Base-by-base conservation (phyloP, 139 green algal genomes). In the Auxenochlorella protothecoides region DNA sequence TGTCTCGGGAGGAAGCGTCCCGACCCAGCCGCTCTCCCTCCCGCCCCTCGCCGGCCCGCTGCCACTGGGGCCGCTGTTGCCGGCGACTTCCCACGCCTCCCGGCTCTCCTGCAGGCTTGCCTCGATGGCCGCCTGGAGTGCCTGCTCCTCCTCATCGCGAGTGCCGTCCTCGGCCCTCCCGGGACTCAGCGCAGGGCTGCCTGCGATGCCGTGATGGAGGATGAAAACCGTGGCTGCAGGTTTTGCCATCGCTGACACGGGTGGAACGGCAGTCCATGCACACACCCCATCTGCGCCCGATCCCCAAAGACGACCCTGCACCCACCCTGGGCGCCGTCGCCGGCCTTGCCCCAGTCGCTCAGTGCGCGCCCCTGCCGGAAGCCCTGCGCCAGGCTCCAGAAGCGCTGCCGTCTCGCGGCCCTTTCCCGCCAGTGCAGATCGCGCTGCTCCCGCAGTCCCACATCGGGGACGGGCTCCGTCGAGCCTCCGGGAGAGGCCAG, bases 321-420 rank as follows among this genome's bases (percentile, higher is more conserved):
- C 64, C 27, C 60, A 64, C 60, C 53, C 14, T 9, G 72, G 3
- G 53, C 52, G n/a, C 63, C 59, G 59, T 51, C 57, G 53, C 14
- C 68, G 11, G 15, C 56, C 59, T 65, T 63, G 13, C 80, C 84
- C 92, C 92, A 97, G 53, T 94, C 84, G 3, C 71, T 87, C 61
- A 97, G 84, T 76, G 93, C 95, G n/a, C 92, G 79, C 0, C 92
- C 92, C 65, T 92, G 82, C 57, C 84, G 79, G 76, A 97, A 97
- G 53, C 92, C 92, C 44, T 93, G 85, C 51, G 75, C 85, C 1
- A 75, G 79, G 83, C 83, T 93, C 90, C 90, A 97, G 74, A 90
- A 92, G 63, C 85, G 82, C 71, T 96, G 91, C 4, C 91, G 79
- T 59, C 79, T 62, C 5, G 69, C 61, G 70, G 86, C 87, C 2